Conservation (phyloP, 1,284 basidiomycete species). For the Ceratobasidium sp. region DNA sequence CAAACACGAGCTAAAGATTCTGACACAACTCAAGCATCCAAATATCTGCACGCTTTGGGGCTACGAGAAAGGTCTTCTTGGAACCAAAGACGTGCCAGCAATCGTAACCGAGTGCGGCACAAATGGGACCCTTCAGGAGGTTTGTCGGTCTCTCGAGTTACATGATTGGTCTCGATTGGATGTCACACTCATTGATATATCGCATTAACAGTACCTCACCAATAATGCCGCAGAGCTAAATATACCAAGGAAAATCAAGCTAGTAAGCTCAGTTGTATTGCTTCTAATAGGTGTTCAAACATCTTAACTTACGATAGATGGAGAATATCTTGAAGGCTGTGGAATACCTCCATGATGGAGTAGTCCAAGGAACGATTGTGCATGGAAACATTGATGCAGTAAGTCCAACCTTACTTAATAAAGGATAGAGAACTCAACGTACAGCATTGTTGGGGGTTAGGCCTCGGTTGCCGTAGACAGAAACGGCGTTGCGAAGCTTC, state of each 20-base stretch:
- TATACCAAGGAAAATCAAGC: too few relatives aligned
- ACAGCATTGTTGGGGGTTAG: background rate
- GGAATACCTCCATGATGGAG: background rate
- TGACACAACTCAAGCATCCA: background rate
- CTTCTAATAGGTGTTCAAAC: background rate
- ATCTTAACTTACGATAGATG: background rate
- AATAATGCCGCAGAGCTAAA: too few relatives aligned
- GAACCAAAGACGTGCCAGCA: background rate
- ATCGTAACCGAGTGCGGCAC: slow-evolving; percentile 1
- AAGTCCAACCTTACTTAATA: background rate
- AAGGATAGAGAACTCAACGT: background rate
- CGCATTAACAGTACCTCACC: too few relatives aligned
- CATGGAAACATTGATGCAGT: slow-evolving; percentile 12
- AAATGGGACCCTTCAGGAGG: slow-evolving; percentile 13
- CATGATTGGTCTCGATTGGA: background rate
- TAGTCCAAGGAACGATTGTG: background rate
- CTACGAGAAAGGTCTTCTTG: background rate
- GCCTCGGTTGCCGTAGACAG: background rate
- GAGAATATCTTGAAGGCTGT: background rate
- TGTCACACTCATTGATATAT: background rate
- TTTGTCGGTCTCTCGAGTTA: too few relatives aligned
- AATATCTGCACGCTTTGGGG: background rate
- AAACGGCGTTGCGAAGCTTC: background rate
- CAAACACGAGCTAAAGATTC: background rate
- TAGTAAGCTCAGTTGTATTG: too few relatives aligned